Percentiles rank a stretch among this genome's conserved stretches.
Evolutionary conservation across 2,329 filamentous ascomycete species (phyloP).

Genomic region (Aspergillus uvarum): DNA sequence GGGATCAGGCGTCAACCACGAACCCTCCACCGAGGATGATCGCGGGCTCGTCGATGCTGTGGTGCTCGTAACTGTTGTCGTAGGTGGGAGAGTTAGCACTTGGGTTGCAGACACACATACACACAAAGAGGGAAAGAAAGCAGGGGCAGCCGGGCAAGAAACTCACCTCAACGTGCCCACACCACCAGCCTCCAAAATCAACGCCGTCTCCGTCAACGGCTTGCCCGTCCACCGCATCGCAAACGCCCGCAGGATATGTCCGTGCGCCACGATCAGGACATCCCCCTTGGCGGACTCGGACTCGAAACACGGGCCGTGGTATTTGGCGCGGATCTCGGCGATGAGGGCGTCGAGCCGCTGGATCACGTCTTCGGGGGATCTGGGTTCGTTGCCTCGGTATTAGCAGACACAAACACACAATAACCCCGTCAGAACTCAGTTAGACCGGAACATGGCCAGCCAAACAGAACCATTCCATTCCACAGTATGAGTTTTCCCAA

Average conservation of each 20-base stretch:
- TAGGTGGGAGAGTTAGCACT: neutral
- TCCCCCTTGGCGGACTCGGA: conserved; percentile 57
- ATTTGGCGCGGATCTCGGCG: conserved; percentile 66
- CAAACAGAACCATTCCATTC: no score
- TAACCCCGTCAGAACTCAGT: no score
- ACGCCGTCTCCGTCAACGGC: conserved; percentile 69
- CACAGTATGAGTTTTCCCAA: neutral
- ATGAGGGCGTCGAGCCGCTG: conserved; percentile 74
- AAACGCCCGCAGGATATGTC: conserved; percentile 83
- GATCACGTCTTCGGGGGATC: conserved; percentile 70
- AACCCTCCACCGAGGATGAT: conserved; percentile 76
- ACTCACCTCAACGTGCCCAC: conserved; percentile 72
- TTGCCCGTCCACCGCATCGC: conserved; percentile 82
- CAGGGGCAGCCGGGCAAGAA: neutral
- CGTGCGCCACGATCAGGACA: conserved; percentile 81
- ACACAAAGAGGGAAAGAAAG: neutral
- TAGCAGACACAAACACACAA: neutral
- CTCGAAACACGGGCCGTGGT: conserved; percentile 63
- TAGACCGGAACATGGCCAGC: no score
- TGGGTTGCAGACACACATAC: neutral
- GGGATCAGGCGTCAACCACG: conserved; percentile 38
- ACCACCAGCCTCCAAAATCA: conserved; percentile 86
- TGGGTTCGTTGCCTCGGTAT: conserved; percentile 29
- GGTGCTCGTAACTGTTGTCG: conserved; percentile 74
- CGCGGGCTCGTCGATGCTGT: conserved; percentile 74